These are phyloP conservation scores for Raffaelea albimanens DNA, from an alignment of 2,329 filamentous ascomycete species.

Conservation along the genomic window DNA sequence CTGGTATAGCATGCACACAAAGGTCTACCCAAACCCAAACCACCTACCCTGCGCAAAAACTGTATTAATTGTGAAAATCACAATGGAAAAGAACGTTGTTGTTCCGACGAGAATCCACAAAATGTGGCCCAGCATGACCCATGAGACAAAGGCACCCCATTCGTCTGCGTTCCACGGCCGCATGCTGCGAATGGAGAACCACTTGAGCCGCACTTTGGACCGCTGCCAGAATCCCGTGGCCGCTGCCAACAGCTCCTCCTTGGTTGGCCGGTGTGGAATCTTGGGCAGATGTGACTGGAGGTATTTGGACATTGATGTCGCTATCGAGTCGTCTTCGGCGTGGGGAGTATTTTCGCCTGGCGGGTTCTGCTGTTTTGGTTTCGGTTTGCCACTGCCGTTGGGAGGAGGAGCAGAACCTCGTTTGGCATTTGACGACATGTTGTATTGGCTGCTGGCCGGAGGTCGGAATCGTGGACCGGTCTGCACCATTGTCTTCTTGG, in stretches of 20 bases:
- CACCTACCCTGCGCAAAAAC: conserved; percentile 79
- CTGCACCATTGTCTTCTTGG: neutral
- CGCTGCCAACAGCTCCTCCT: conserved; percentile 84
- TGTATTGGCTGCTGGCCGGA: too few species aligned
- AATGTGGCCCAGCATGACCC: conserved; percentile 87
- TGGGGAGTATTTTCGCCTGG: too few species aligned
- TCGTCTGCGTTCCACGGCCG: conserved; percentile 94
- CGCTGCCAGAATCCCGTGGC: conserved; percentile 90
- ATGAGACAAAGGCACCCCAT: conserved; percentile 90
- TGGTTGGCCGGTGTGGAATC: conserved; percentile 79
- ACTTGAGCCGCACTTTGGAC: conserved; percentile 87
- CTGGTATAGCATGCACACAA: too few species aligned
- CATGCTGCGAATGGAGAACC: conserved; percentile 90
- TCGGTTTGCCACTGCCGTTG: too few species aligned
- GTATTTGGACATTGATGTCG: conserved; percentile 48
- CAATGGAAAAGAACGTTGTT: conserved; percentile 89
- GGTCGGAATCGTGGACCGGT: neutral
- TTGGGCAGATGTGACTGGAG: conserved; percentile 50
- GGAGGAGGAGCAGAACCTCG: too few species aligned
- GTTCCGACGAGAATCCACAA: conserved; percentile 95
- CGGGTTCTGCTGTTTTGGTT: conserved; percentile 5
- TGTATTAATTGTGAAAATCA: conserved; percentile 88
- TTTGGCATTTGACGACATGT: too few species aligned
- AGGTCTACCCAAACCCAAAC: neutral
- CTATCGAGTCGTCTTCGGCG: conserved; percentile 33